Evolutionary conservation across 2,329 filamentous ascomycete species (phyloP), one percentile per base, ranked within the genome.

Genomic region (Talaromyces funiculosus): DNA sequence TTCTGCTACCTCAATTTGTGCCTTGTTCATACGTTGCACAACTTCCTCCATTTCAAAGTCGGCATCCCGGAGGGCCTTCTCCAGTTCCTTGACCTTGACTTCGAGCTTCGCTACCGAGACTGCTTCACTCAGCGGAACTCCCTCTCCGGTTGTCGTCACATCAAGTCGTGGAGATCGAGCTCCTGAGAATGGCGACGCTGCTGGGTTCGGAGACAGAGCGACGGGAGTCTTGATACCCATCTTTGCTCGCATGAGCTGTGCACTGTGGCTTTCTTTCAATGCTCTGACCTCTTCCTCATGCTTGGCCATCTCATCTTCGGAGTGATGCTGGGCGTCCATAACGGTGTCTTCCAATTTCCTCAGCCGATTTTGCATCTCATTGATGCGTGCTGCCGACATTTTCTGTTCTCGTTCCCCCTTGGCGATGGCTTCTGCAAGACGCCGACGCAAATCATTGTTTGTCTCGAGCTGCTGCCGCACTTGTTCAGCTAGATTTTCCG

Each of bases 371-470:
- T 97, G 92, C 72, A 97, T 85, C 59, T 86, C 83, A 60, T 90
- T 90, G 72, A 99, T 96, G 68, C 90, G 89, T 57, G 86, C 82
- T 14, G 89, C 89, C 64, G 92, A 95, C 62, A 86, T 78, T 69
- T 87, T 87, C 72, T 96, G 92, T 67, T 94, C 90, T 33, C 83
- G 82, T 68, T 97, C 93, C 61, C 93, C 92, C 64, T 91, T 89
- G 57, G 85, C 80, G 38, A 97, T 90, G 1, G 92, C 91, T 20
- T 90, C 84, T 6, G 87, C 80, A 2, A 99, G 85, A 43, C 93
- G 89, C 60, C 84, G 80, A 60, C 92, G 88, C 54, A 99, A 81
- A 29, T 84, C 81, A 38, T 84, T 81, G 73, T 97, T 97, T 33
- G 84, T 84, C n/a, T 86, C 80, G 43, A 97, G 82, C 74, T 97